These are phyloP conservation scores for Phaffia australis DNA, from an alignment of 768 basidiomycete species.

Conservation along the genomic window DNA sequence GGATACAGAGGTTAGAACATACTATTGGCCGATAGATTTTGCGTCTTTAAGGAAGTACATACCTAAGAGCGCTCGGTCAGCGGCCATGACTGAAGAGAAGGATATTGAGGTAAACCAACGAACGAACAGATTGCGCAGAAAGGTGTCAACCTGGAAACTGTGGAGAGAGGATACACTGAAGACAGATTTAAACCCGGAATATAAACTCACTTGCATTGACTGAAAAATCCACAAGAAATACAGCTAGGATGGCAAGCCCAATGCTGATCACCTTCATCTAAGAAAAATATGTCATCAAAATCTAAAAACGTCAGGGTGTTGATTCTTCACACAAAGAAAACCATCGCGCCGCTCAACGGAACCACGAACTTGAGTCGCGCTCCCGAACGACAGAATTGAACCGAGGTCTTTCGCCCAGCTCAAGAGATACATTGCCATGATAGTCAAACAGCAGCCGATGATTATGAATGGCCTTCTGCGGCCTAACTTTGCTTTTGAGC, in stretches of 20 bases:
- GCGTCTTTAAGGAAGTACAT: background rate
- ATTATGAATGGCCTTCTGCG: slow-evolving; percentile 79
- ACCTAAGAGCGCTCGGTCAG: slow-evolving; percentile 69
- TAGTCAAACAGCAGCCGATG: slow-evolving; percentile 54
- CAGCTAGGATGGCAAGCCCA: slow-evolving; percentile 60
- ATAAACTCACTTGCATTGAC: slow-evolving; percentile 28
- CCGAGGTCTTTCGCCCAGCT: slow-evolving; percentile 70
- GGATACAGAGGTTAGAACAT: background rate
- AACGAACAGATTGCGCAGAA: too few species aligned
- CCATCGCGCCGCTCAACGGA: slow-evolving; percentile 28
- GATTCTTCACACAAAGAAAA: slow-evolving; percentile 2
- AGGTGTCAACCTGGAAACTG: too few species aligned
- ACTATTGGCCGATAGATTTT: background rate
- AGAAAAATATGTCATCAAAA: background rate
- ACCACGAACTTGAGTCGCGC: background rate
- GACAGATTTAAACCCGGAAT: background rate
- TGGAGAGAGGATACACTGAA: background rate
- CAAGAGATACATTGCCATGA: slow-evolving; percentile 63
- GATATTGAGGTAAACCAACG: too few species aligned
- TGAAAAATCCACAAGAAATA: slow-evolving; percentile 56
- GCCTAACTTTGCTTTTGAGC: slow-evolving; percentile 70
- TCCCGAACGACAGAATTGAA: slow-evolving; percentile 36
- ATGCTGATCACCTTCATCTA: slow-evolving; percentile 62
- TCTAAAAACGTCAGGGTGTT: background rate
- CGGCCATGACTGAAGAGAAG: slow-evolving; percentile 56